Evolutionary conservation across 495 filamentous ascomycete genomes (phyloP).

Genomic region (Penicillium maclennaniae): DNA sequence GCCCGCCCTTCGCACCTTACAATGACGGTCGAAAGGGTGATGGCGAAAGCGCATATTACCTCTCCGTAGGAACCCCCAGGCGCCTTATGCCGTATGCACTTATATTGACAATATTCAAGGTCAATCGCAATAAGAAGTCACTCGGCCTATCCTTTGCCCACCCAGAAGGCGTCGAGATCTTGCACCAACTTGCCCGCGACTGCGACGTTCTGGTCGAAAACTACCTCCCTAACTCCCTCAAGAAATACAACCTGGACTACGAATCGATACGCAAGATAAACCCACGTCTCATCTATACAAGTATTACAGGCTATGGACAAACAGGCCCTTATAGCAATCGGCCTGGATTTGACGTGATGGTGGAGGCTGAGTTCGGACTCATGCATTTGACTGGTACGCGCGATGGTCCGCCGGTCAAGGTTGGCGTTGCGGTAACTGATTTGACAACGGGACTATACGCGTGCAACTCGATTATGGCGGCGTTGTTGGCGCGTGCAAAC

Average conservation of each 20-base stretch:
- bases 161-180: slow-evolving; percentile 68
- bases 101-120: background rate
- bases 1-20: slow-evolving; percentile 86
- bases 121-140: slow-evolving; percentile 87
- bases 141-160: slow-evolving; percentile 83
- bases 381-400: slow-evolving; percentile 93
- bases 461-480: slow-evolving; percentile 88
- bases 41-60: slow-evolving; percentile 93
- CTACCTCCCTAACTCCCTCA: slow-evolving; percentile 79
- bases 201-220: slow-evolving; percentile 94
- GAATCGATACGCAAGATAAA: slow-evolving; percentile 70
- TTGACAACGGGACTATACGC: slow-evolving; percentile 89
- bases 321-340: slow-evolving; percentile 82
- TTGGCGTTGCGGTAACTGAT: slow-evolving; percentile 93
- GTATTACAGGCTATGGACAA: slow-evolving; percentile 74
- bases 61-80: slow-evolving; percentile 54
- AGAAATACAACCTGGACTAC: slow-evolving; percentile 85
- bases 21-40: slow-evolving; percentile 46
- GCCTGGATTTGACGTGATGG: slow-evolving; percentile 96
- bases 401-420: slow-evolving; percentile 91
- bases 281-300: slow-evolving; percentile 61
- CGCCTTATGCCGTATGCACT: too few species aligned
- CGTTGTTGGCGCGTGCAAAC: slow-evolving; percentile 62
- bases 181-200: slow-evolving; percentile 72
- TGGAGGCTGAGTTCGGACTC: slow-evolving; percentile 90